Conservation (phyloP, 768 basidiomycete species). For the Sarcodon aspratus region DNA sequence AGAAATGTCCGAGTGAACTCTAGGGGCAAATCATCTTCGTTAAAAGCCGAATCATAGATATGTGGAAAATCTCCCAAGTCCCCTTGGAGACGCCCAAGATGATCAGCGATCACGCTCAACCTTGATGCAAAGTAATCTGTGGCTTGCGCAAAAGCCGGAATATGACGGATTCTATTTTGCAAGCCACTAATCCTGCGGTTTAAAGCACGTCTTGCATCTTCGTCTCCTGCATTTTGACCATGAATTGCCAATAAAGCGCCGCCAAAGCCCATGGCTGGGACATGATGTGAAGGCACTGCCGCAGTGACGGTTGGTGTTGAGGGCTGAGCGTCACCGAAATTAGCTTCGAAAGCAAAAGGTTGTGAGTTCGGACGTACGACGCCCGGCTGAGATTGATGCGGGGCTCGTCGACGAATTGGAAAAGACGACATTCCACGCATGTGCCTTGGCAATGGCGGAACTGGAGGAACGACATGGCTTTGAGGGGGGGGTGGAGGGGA, state of each 20-base stretch:
- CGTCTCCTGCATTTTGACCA: conserved; percentile 11
- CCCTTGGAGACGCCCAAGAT: no score
- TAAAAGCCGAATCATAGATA: no score
- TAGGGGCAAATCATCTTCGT: no score
- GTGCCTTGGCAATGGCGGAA: conserved; percentile 37
- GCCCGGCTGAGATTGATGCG: conserved; percentile 6
- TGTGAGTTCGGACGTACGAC: conserved; percentile 37
- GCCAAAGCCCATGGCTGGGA: conserved; percentile 53
- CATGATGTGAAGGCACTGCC: conserved; percentile 37
- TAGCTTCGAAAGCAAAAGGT: conserved; percentile 42
- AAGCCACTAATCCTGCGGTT: background rate
- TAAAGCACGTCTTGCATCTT: background rate
- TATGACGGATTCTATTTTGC: conserved; percentile 10
- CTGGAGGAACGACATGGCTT: conserved; percentile 36
- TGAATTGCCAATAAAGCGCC: conserved; percentile 44
- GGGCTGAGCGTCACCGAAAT: conserved; percentile 13
- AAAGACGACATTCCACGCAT: conserved; percentile 24
- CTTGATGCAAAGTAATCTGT: no score
- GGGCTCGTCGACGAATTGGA: conserved; percentile 24
- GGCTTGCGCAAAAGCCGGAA: no score
- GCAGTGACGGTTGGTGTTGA: conserved; percentile 13
- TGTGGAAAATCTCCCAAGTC: no score
- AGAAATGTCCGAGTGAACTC: no score
- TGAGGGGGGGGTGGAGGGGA: conserved; percentile 23
- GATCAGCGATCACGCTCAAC: no score